phyloP scores from a whole-genome alignment of 1,284 basidiomycete species.

The Heterobasidion occidentale region DNA sequence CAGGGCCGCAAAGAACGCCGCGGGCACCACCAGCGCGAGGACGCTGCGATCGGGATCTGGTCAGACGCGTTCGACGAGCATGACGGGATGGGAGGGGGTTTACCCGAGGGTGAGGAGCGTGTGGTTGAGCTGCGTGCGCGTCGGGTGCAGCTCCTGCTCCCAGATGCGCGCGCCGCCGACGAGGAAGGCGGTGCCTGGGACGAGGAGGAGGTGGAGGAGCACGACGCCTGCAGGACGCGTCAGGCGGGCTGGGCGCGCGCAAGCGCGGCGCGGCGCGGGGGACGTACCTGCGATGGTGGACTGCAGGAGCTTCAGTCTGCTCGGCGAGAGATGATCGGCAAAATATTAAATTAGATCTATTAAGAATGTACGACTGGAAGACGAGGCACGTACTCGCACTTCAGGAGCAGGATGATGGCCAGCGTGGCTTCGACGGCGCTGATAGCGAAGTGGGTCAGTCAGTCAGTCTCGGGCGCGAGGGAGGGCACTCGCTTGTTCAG shows the following conservation, averaged over 20 bases:
- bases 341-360: not conserved
- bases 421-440: constrained; percentile 52
- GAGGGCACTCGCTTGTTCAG: constrained; percentile 19
- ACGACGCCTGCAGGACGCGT: constrained; percentile 38
- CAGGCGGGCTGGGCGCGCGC: not conserved
- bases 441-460: not conserved
- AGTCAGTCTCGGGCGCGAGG: not conserved
- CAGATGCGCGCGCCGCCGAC: constrained; percentile 49
- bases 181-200: constrained; percentile 54
- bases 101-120: constrained; percentile 58
- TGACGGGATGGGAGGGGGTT: too few relatives aligned
- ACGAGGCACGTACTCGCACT: constrained; percentile 54
- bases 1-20: constrained; percentile 59
- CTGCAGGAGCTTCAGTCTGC: constrained; percentile 46
- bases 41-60: constrained; percentile 30
- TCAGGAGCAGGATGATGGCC: constrained; percentile 53
- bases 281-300: constrained; percentile 47
- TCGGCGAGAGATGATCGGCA: constrained; percentile 11
- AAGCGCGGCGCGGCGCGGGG: not conserved
- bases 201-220: constrained; percentile 51
- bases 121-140: constrained; percentile 54
- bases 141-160: constrained; percentile 37
- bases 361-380: not conserved
- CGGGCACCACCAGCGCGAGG: constrained; percentile 51
- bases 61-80: not conserved